phyloP scores from a whole-genome alignment of 768 basidiomycete genomes.

The Suillus alpinus region DNA sequence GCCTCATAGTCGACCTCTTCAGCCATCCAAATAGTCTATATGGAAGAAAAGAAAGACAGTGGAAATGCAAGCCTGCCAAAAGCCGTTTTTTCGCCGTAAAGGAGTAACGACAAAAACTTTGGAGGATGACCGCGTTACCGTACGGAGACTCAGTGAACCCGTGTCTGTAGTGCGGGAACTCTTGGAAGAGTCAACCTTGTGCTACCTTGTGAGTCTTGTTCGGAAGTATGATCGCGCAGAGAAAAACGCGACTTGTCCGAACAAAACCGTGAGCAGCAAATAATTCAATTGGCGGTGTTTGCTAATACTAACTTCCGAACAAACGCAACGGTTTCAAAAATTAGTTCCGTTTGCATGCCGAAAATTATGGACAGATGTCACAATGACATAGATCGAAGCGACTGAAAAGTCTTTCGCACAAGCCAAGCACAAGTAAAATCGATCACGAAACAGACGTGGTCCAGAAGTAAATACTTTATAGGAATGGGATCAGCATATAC shows the following conservation, averaged over 20 bases:
- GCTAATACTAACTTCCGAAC: not conserved
- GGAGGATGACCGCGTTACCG: not conserved
- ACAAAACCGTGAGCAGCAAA: conserved; percentile 1
- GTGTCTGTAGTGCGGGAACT: not conserved
- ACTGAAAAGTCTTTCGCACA: too few relatives aligned
- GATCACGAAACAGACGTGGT: not conserved
- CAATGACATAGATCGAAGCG: not conserved
- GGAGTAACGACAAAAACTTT: not conserved
- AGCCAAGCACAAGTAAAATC: not conserved
- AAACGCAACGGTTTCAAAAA: not conserved
- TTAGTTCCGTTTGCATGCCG: not conserved
- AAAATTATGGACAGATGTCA: not conserved
- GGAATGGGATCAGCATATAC: not conserved
- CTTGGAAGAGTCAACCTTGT: not conserved
- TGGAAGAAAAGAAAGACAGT: conserved; percentile 2
- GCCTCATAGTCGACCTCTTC: conserved; percentile 62
- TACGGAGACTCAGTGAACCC: not conserved
- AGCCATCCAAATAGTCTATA: conserved; percentile 27
- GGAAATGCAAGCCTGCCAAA: conserved; percentile 3
- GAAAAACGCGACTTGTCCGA: not conserved
- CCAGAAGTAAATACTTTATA: not conserved
- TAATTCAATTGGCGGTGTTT: not conserved
- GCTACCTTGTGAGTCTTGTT: not conserved
- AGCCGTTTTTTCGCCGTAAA: conserved; percentile 6
- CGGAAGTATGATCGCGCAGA: not conserved